These are phyloP conservation scores for Sugiyamaella americana DNA, from an alignment of 805 yeast species.

Conservation along the genomic window DNA sequence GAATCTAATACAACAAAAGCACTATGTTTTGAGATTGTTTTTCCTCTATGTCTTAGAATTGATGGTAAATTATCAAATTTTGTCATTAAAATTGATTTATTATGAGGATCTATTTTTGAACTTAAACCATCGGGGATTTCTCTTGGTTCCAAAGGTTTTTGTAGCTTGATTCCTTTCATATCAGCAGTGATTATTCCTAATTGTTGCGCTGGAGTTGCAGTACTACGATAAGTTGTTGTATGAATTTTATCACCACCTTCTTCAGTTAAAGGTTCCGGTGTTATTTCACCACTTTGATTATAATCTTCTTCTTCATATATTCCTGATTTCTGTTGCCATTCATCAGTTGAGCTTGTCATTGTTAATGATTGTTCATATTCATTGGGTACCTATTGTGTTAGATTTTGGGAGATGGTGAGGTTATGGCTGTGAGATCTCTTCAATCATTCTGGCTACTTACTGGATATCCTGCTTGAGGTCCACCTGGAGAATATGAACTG, in stretches of 20 bases:
- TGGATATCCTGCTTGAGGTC: background rate
- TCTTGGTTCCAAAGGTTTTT: constrained; percentile 61
- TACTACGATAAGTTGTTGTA: constrained; percentile 11
- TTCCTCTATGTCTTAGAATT: constrained; percentile 67
- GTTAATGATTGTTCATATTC: background rate
- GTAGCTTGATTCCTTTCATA: constrained; percentile 32
- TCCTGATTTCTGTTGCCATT: constrained; percentile 7
- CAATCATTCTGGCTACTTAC: too few species aligned
- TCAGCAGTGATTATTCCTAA: constrained; percentile 7
- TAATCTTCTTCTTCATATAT: constrained; percentile 8
- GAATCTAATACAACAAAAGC: constrained; percentile 70
- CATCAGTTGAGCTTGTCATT: constrained; percentile 2
- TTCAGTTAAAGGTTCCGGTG: background rate
- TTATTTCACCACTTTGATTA: background rate
- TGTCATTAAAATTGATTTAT: constrained; percentile 26
- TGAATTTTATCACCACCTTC: background rate
- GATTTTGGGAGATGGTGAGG: too few species aligned
- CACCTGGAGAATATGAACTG: constrained; percentile 2
- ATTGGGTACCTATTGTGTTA: too few species aligned
- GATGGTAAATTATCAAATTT: constrained; percentile 59
- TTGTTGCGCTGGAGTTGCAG: constrained; percentile 13
- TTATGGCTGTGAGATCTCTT: too few species aligned
- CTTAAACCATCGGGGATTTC: constrained; percentile 34
- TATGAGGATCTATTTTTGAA: constrained; percentile 31
- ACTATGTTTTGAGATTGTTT: constrained; percentile 53